These are phyloP conservation scores for Sphaerulina populicola DNA, from an alignment of 2,329 filamentous ascomycete genomes.

Conservation along the genomic window DNA sequence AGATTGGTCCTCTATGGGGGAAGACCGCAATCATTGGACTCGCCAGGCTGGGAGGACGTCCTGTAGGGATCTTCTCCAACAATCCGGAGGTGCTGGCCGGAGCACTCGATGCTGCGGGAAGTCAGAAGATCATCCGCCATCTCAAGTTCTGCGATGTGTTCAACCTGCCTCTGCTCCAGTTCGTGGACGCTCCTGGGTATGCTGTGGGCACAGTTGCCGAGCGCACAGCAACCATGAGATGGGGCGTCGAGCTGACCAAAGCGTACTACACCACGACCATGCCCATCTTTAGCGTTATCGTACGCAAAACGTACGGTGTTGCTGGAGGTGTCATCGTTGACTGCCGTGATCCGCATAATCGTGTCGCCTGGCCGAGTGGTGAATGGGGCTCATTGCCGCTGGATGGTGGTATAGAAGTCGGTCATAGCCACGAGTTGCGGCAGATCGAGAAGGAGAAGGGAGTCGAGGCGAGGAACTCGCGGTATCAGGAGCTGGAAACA, in stretches of 20 bases:
- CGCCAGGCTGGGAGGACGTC: slow-evolving; percentile 49
- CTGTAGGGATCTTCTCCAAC: slow-evolving; percentile 52
- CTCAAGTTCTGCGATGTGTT: slow-evolving; percentile 58
- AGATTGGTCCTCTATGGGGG: slow-evolving; percentile 57
- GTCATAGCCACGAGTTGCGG: slow-evolving; percentile 52
- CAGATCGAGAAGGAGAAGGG: slow-evolving; percentile 47
- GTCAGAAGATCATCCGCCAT: slow-evolving; percentile 53
- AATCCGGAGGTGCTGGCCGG: slow-evolving; percentile 56
- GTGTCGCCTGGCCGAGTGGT: slow-evolving; percentile 56
- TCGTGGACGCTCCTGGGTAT: slow-evolving; percentile 56
- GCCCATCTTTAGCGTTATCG: slow-evolving; percentile 56
- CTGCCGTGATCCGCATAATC: slow-evolving; percentile 52
- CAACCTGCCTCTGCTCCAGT: slow-evolving; percentile 56
- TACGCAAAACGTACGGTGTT: slow-evolving; percentile 54
- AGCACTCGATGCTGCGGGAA: slow-evolving; percentile 52
- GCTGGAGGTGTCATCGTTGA: slow-evolving; percentile 58
- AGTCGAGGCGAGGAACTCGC: slow-evolving; percentile 40
- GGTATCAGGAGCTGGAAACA: slow-evolving; percentile 51
- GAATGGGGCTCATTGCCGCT: slow-evolving; percentile 56
- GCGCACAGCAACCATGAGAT: slow-evolving; percentile 55
- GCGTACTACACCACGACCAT: slow-evolving; percentile 56
- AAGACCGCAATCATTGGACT: slow-evolving; percentile 54
- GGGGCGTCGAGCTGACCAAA: slow-evolving; percentile 53
- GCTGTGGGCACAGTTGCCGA: slow-evolving; percentile 57
- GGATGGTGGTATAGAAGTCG: slow-evolving; percentile 58